Base-by-base conservation (phyloP, 331 rosid genomes). In the Prunus yedoensis region DNA sequence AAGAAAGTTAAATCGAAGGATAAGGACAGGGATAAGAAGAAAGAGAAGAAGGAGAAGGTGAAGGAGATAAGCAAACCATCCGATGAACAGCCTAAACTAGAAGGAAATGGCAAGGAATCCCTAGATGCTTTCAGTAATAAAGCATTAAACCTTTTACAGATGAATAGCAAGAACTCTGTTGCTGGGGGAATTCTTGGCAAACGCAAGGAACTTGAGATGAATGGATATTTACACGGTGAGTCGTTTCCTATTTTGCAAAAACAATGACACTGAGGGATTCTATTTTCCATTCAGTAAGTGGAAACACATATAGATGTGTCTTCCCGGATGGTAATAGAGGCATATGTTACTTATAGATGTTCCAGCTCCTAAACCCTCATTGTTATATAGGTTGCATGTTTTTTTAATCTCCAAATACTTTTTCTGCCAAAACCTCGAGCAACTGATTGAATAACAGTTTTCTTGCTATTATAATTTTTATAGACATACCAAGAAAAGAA, bases 161-260 rank as follows among this genome's bases (percentile, higher is more conserved):
- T 49, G 32, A 46, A 14, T 56, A 12, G 61, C 60, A 20, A 60
- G 17, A 74, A 62, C 41, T 45, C 60, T 62, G 21, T 46, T 32
- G 18, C 27, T 62, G 30, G 46, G 14, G 61, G 78, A 18, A 74
- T 2, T 62, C 70, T 20, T 56, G 61, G 70, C 8, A 74, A 74
- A 47, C 70, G 62, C 12, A 74, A 74, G 70, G 70, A 74, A 45
- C 50, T 27, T n/a, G 61, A 74, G 41, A 74, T 27, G 20, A 74
- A 74, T 74, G 78, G 60, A 46, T 8, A 25, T 74, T 23, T 32
- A 43, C 70, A 17, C 30, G 78, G 78, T 74, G 70, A 74, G 78
- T 74, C 32, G 2, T 62, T 62, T 47, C 60, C 21, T 50, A 13
- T 74, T 23, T 16, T 10, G 30, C 5, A 62, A 21, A 38, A 73